Evolutionary conservation across 306 rosid genomes (phyloP), one percentile per base, ranked within the genome.

Genomic region (Glycine latifolia): DNA sequence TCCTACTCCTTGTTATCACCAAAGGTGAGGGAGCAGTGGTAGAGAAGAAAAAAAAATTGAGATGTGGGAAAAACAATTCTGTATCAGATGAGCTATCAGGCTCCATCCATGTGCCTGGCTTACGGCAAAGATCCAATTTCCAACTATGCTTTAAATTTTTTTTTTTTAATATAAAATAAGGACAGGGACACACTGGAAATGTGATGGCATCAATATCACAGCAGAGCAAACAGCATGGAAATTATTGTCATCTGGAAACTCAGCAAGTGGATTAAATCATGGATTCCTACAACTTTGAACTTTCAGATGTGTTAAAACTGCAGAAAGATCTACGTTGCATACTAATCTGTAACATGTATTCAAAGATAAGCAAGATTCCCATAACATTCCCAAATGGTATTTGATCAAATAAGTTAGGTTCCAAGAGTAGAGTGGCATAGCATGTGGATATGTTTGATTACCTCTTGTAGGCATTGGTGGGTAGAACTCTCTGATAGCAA

Each of bases 401-500:
- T 47, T 58, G 26, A 53, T 14, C 37, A 78, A 53, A 33, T 4
- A 66, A 60, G 66, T 15, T 17, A 33, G 72, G 73, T 48, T 71
- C 66, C 5, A 17, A 39, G 15, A 52, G 39, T 14, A 37, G 65
- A 48, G 20, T 20, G 20, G 66, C 15, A 50, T n/a, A 17, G 53
- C 52, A 77, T 15, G 13, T 2, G 8, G 56, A 14, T 56, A 52
- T 54, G 58, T 65, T 84, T 78, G 76, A 63, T 86, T 91, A 95
- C 99, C 90, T 91, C 89, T 87, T 2, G 98, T 87, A 71, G 94
- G 97, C 10, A 12, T 46, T 69, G 88, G 92, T 49, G 91, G 98
- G 50, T 73, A 73, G 66, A 93, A 90, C 85, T 93, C 92, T 87
- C 96, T 92, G 79, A 93, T 91, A 56, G 97, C 99, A 85, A 95